These are phyloP conservation scores for Exophiala mesophila DNA, from an alignment of 2,329 filamentous ascomycete species.

Conservation along the genomic window DNA sequence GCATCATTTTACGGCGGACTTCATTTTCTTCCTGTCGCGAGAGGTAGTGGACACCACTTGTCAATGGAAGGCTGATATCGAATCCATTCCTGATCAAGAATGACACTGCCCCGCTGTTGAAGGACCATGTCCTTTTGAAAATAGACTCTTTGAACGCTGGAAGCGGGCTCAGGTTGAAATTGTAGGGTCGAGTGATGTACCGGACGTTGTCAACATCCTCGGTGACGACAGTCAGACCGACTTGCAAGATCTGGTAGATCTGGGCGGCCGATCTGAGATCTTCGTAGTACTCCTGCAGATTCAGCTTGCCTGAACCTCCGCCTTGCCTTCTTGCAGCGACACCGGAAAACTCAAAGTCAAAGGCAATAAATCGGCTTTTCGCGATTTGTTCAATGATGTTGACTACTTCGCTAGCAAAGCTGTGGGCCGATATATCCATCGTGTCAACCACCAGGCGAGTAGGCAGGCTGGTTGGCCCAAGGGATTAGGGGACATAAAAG, in stretches of 20 bases:
- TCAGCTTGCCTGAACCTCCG: conserved; percentile 35
- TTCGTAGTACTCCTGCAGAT: conserved; percentile 56
- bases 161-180: conserved; percentile 58
- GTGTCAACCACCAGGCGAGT: conserved; percentile 11
- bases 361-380: conserved; percentile 56
- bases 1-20: conserved; percentile 42
- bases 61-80: conserved; percentile 53
- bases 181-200: conserved; percentile 60
- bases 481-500: conserved; percentile 14
- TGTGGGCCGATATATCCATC: conserved; percentile 25
- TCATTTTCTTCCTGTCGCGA: conserved; percentile 54
- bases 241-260: conserved; percentile 59
- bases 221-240: conserved; percentile 62
- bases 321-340: conserved; percentile 40
- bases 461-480: conserved; percentile 1
- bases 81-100: conserved; percentile 58
- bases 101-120: conserved; percentile 56
- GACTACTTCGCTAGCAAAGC: conserved; percentile 22
- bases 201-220: conserved; percentile 49
- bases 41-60: conserved; percentile 56
- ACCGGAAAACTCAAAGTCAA: conserved; percentile 65
- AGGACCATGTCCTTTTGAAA: conserved; percentile 57
- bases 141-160: conserved; percentile 46
- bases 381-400: conserved; percentile 55
- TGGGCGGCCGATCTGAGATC: conserved; percentile 58